These are phyloP conservation scores for Fagopyrum tataricum DNA, from an alignment of 148 eudicot species.

Conservation along the genomic window DNA sequence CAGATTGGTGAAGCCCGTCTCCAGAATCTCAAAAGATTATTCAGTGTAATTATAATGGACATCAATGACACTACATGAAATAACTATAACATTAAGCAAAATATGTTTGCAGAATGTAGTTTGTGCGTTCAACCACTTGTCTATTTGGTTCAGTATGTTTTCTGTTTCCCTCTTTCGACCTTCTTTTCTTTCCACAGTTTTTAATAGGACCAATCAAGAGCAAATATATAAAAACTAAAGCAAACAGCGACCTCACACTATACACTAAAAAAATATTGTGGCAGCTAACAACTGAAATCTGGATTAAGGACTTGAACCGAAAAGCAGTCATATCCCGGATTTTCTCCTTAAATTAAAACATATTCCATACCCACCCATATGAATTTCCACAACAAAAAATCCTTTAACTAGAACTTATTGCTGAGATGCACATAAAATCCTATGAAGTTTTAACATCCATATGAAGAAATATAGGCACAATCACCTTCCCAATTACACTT, in stretches of 20 bases:
- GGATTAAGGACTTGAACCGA: too few relatives aligned
- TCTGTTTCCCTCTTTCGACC: neutral
- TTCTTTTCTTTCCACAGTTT: neutral
- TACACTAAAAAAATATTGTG: neutral
- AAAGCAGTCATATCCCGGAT: too few relatives aligned
- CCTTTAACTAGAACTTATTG: too few relatives aligned
- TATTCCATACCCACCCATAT: too few relatives aligned
- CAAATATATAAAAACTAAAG: neutral
- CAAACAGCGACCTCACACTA: neutral
- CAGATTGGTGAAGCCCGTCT: neutral
- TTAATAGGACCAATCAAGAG: neutral
- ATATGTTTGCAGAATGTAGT: too few relatives aligned
- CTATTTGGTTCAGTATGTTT: too few relatives aligned
- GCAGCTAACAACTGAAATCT: too few relatives aligned
- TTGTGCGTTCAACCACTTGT: too few relatives aligned
- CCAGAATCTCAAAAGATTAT: neutral
- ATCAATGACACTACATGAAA: neutral
- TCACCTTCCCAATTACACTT: conserved; percentile 72
- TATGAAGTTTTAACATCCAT: neutral
- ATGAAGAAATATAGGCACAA: neutral
- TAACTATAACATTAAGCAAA: neutral
- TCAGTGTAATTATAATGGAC: neutral
- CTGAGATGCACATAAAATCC: too few relatives aligned
- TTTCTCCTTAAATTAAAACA: too few relatives aligned
- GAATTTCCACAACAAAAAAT: too few relatives aligned